These are phyloP conservation scores for Fusarium succisae DNA, from an alignment of 2,329 filamentous ascomycete genomes.

Conservation along the genomic window DNA sequence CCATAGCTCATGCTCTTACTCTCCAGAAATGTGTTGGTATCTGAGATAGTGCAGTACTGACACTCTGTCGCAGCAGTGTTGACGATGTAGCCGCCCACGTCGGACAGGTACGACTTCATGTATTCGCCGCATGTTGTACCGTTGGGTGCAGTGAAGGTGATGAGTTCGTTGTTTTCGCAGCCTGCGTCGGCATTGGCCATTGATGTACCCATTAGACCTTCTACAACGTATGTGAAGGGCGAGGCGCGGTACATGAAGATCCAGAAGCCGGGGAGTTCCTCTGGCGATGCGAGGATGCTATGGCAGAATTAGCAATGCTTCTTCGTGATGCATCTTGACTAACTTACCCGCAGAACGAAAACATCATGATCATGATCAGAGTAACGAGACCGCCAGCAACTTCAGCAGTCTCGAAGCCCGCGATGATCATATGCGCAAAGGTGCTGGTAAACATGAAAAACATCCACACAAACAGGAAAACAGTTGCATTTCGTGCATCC, in stretches of 20 bases:
- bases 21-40: slow-evolving; percentile 53
- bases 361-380: slow-evolving; percentile 69
- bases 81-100: slow-evolving; percentile 58
- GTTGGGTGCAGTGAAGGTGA: slow-evolving; percentile 67
- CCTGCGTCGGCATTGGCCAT: slow-evolving; percentile 67
- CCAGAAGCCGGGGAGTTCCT: slow-evolving; percentile 76
- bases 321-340: no score
- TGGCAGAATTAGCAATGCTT: no score
- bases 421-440: slow-evolving; percentile 72
- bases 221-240: slow-evolving; percentile 78
- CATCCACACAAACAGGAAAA: slow-evolving; percentile 69
- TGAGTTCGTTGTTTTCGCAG: slow-evolving; percentile 72
- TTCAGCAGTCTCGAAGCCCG: slow-evolving; percentile 70
- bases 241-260: slow-evolving; percentile 79
- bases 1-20: slow-evolving; percentile 55
- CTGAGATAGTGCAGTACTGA: slow-evolving; percentile 54
- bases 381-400: slow-evolving; percentile 72
- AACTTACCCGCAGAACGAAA: slow-evolving; percentile 73
- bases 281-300: slow-evolving; percentile 65
- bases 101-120: slow-evolving; percentile 56
- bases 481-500: slow-evolving; percentile 62
- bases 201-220: slow-evolving; percentile 70
- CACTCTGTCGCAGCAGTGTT: slow-evolving; percentile 47
- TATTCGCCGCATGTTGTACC: slow-evolving; percentile 66
- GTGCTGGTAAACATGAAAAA: slow-evolving; percentile 74